These are phyloP conservation scores for Rhododendron mucronatum DNA, from an alignment of 148 eudicot species.

Conservation along the genomic window DNA sequence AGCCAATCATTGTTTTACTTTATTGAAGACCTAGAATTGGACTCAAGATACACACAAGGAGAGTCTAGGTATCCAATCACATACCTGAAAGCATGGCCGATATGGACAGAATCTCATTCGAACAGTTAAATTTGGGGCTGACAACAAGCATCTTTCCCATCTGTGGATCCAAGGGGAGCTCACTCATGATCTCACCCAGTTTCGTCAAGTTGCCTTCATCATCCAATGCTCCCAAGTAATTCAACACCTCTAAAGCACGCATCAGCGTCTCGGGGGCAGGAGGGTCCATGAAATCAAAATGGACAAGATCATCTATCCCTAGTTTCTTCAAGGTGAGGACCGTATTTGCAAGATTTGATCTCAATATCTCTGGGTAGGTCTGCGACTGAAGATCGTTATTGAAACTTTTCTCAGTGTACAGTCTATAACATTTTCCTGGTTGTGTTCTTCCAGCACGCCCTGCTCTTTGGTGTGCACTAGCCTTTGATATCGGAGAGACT, in stretches of 20 bases:
- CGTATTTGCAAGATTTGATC: slow-evolving; percentile 87
- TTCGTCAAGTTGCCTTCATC: slow-evolving; percentile 89
- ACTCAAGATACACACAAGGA: slow-evolving; percentile 8
- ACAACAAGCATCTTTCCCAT: slow-evolving; percentile 89
- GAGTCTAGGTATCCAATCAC: background rate
- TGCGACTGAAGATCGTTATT: slow-evolving; percentile 77
- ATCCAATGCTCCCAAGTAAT: slow-evolving; percentile 81
- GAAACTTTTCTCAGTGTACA: slow-evolving; percentile 77
- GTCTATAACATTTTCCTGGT: slow-evolving; percentile 69
- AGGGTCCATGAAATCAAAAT: slow-evolving; percentile 95
- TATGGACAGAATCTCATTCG: slow-evolving; percentile 75
- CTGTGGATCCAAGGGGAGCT: slow-evolving; percentile 85
- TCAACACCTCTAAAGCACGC: slow-evolving; percentile 83
- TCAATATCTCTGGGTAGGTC: slow-evolving; percentile 80
- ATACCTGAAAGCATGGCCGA: slow-evolving; percentile 96
- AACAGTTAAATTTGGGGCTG: slow-evolving; percentile 70
- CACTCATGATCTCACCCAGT: slow-evolving; percentile 83
- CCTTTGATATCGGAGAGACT: slow-evolving; percentile 77
- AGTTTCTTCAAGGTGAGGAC: slow-evolving; percentile 80
- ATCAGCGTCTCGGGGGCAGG: slow-evolving; percentile 91
- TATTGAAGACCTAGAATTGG: slow-evolving; percentile 4
- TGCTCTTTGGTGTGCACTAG: slow-evolving; percentile 76
- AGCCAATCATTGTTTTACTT: slow-evolving; percentile 11
- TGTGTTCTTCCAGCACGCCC: slow-evolving; percentile 87
- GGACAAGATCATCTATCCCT: slow-evolving; percentile 93